These are phyloP conservation scores for Mikania micrantha DNA, from an alignment of 129 eudicot genomes.

Conservation along the genomic window DNA sequence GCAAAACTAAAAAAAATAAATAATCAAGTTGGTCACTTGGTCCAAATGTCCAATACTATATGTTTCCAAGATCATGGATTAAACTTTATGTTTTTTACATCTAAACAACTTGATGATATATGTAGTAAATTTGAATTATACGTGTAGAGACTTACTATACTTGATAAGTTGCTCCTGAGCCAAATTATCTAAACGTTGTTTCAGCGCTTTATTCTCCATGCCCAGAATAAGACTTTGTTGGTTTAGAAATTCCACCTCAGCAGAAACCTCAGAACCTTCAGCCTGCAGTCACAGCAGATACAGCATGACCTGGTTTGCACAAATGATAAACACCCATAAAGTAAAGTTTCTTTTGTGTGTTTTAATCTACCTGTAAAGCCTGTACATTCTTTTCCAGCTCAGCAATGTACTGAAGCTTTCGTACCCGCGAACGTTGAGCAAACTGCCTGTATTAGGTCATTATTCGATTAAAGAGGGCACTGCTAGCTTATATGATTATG, in stretches of 20 bases:
- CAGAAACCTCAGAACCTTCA: constrained; percentile 89
- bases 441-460: constrained; percentile 65
- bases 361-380: constrained; percentile 68
- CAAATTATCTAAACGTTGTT: constrained; percentile 78
- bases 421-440: constrained; percentile 96
- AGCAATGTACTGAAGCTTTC: constrained; percentile 98
- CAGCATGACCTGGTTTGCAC: constrained; percentile 4
- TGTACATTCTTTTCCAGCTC: constrained; percentile 96
- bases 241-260: constrained; percentile 93
- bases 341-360: not conserved
- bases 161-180: constrained; percentile 92
- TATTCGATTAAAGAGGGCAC: not conserved
- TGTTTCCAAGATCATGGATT: too few relatives aligned
- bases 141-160: constrained; percentile 54
- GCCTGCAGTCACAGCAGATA: constrained; percentile 43
- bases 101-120: too few relatives aligned
- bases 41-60: too few relatives aligned
- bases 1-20: too few relatives aligned
- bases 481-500: not conserved
- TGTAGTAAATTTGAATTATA: too few relatives aligned
- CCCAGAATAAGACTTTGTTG: constrained; percentile 82
- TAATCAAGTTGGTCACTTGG: too few relatives aligned
- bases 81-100: too few relatives aligned
- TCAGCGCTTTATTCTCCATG: constrained; percentile 94
- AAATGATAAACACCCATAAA: not conserved